These are phyloP conservation scores for Eucalyptus tenuipes DNA, from an alignment of 345 rosid genomes.

Conservation along the genomic window DNA sequence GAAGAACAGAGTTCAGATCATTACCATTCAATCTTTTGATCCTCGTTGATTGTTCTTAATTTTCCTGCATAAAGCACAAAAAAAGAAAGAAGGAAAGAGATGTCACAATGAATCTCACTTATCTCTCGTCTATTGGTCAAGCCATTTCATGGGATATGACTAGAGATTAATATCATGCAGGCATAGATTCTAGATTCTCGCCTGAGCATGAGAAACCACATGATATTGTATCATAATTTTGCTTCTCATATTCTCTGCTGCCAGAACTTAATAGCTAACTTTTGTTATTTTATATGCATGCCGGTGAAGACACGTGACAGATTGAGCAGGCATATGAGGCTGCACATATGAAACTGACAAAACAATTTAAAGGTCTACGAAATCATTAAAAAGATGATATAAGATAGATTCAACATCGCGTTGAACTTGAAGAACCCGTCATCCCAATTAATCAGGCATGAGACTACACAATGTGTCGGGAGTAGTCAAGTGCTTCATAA, in stretches of 20 bases:
- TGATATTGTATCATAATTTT: not conserved
- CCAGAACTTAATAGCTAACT: not conserved
- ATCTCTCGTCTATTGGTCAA: not conserved
- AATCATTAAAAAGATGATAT: not conserved
- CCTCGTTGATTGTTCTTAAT: not conserved
- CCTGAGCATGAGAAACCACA: not conserved
- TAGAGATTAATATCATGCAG: not conserved
- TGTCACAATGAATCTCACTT: not conserved
- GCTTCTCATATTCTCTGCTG: not conserved
- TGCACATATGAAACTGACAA: not conserved
- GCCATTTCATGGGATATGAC: not conserved
- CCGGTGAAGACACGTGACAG: not conserved
- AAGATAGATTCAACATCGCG: not conserved
- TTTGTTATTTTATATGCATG: not conserved
- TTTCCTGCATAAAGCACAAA: not conserved
- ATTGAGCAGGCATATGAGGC: not conserved
- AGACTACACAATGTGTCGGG: not conserved
- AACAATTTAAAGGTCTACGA: not conserved
- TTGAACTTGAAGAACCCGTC: not conserved
- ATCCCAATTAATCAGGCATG: not conserved
- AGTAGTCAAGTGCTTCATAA: not conserved
- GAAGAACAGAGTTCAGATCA: not conserved
- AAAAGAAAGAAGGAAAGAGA: not conserved
- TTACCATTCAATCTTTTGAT: not conserved
- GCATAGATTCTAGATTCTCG: not conserved